Conservation (phyloP, 257 asterid species). For the Gentiana macrophylla region DNA sequence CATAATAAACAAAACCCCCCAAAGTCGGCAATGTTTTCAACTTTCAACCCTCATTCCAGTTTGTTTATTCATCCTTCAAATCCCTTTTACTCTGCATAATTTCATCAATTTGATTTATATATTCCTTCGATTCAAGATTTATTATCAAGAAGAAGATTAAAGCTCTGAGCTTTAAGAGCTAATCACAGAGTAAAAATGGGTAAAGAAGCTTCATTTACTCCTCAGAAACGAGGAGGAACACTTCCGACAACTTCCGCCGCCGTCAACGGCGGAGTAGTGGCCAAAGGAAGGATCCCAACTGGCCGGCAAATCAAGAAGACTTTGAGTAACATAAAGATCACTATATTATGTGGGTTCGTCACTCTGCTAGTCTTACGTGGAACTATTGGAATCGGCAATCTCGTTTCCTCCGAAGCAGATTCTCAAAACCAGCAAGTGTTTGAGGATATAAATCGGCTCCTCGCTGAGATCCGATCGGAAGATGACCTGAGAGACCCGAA, state of each 20-base stretch:
- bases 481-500: constrained; percentile 44
- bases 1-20: too few relatives aligned
- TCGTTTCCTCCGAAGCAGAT: constrained; percentile 52
- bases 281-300: constrained; percentile 39
- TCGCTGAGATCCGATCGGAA: constrained; percentile 68
- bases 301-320: constrained; percentile 73
- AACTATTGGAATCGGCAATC: constrained; percentile 67
- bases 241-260: constrained; percentile 32
- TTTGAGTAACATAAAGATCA: constrained; percentile 66
- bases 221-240: constrained; percentile 56
- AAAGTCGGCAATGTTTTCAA: too few relatives aligned
- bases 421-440: constrained; percentile 44
- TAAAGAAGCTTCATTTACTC: constrained; percentile 41
- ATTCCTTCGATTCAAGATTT: too few relatives aligned
- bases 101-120: too few relatives aligned
- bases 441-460: constrained; percentile 68
- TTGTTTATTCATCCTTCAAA: too few relatives aligned
- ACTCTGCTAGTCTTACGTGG: constrained; percentile 85
- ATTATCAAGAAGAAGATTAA: too few relatives aligned
- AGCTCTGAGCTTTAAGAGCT: too few relatives aligned
- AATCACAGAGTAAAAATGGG: constrained; percentile 26
- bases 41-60: too few relatives aligned
- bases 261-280: constrained; percentile 33
- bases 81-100: too few relatives aligned
- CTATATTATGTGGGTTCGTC: constrained; percentile 71